Conservation (phyloP, 2,329 filamentous ascomycete species). For the Didymella segeticola region DNA sequence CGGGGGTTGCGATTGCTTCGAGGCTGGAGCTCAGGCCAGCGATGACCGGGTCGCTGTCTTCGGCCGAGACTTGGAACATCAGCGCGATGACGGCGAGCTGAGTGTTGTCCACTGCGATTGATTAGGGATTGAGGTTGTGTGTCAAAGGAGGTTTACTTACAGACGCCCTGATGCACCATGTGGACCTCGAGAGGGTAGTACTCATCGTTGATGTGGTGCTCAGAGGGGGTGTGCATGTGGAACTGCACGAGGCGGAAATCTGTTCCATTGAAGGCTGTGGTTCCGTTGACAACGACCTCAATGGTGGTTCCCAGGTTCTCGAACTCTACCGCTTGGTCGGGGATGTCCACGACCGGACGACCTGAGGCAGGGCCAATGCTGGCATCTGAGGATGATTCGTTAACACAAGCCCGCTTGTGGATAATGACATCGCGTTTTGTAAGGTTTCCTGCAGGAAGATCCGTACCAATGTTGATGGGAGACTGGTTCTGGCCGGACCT, state of each 20-base stretch:
- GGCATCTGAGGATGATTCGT: conserved; percentile 32
- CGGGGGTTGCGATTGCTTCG: conserved; percentile 50
- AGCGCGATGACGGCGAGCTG: conserved; percentile 51
- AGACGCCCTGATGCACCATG: conserved; percentile 63
- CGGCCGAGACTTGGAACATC: conserved; percentile 52
- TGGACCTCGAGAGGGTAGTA: conserved; percentile 60
- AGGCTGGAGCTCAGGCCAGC: conserved; percentile 43
- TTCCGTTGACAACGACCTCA: conserved; percentile 62
- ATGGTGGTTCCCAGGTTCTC: conserved; percentile 66
- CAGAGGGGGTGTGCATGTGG: conserved; percentile 67
- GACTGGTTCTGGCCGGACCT: conserved; percentile 60
- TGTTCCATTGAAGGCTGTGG: conserved; percentile 50
- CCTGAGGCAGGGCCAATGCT: conserved; percentile 39
- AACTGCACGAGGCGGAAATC: conserved; percentile 60
- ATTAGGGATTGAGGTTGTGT: conserved; percentile 2
- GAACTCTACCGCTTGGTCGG: conserved; percentile 55
- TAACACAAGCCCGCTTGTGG: conserved; percentile 10
- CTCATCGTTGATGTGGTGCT: conserved; percentile 62
- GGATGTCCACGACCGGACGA: conserved; percentile 48
- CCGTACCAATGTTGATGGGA: conserved; percentile 61
- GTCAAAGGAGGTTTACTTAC: conserved; percentile 36
- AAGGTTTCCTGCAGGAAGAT: background rate
- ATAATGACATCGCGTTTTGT: conserved; percentile 4
- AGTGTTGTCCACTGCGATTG: conserved; percentile 37
- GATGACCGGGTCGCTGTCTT: conserved; percentile 41